Base-by-base conservation (phyloP, 1,284 basidiomycete genomes). In the Ceratobasidium sp. region DNA sequence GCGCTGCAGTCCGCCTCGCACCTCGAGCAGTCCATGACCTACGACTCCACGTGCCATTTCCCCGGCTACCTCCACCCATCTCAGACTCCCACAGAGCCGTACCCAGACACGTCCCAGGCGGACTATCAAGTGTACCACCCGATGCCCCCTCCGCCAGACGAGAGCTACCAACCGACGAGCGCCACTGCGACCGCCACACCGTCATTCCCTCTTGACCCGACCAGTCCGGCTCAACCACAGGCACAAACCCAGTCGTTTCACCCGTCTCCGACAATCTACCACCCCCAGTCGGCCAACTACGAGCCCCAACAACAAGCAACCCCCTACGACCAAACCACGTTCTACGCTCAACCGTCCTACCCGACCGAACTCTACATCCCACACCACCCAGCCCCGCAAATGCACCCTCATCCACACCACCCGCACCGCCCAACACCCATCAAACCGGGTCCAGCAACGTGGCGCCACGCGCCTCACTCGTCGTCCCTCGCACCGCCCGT, bases 1-100 rank as follows among this genome's bases (percentile, higher is more conserved):
- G 96, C n/a, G 87, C 83, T 75, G 46, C 61, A 64, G 17, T 38
- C 44, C 33, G 9, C 68, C 6, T 50, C 59, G 54, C 71, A 75
- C 40, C 59, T 75, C 50, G 61, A 62, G 23, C 71, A 75, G 38
- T 23, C 57, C 42, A 50, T 66, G 64, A 23, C 23, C 26, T 66
- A 66, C 48, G 64, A 66, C 38, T 66, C 64, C 48, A 48, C 64
- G 42, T 66, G 64, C 64, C 61, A 62, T 40, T 66, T 66, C 44
- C n/a, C 48, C 26, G 13, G n/a, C n/a, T 38, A 52, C 71, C 48
- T 75, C 61, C 71, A 65, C 28, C 52, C 68, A 54, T 28, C 23
- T 33, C 48, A 64, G 38, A 66, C 42, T 50, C 42, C 64, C 23
- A 48, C 64, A 42, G 64, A 66, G 46, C 42, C 42, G 7, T 66